A percentile compares a stretch with the other conserved stretches of the same genome.
Evolutionary conservation across 1,284 basidiomycete species (phyloP).

Genomic region (Heterobasidion parviporum): DNA sequence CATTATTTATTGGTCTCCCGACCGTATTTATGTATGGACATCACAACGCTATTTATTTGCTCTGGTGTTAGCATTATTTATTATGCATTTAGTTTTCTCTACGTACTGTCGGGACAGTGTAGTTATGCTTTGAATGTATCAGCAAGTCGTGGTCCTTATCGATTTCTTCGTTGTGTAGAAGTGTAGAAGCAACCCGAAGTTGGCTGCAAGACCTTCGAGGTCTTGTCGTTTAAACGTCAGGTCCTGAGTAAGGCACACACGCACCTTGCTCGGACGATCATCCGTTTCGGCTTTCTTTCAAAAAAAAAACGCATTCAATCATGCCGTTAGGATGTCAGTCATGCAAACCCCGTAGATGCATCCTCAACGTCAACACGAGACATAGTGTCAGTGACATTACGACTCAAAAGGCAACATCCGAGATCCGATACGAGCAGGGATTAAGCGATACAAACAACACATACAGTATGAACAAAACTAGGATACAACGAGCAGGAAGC

Average conservation of each 20-base stretch:
- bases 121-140: neutral
- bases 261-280: too few relatives aligned
- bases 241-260: too few relatives aligned
- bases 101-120: neutral
- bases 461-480: neutral
- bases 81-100: neutral
- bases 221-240: too few relatives aligned
- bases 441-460: neutral
- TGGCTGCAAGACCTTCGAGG: too few relatives aligned
- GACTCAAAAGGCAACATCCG: neutral
- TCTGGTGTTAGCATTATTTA: neutral
- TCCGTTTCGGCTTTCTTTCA: too few relatives aligned
- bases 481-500: neutral
- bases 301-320: too few relatives aligned
- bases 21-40: neutral
- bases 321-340: too few relatives aligned
- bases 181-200: too few relatives aligned
- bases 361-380: too few relatives aligned
- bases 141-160: neutral
- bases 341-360: too few relatives aligned
- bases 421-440: neutral
- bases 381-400: neutral
- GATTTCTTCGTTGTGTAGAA: too few relatives aligned
- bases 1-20: neutral
- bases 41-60: neutral